These are phyloP conservation scores for Neurospora sublineolata DNA, from an alignment of 495 filamentous ascomycete genomes.

Conservation along the genomic window DNA sequence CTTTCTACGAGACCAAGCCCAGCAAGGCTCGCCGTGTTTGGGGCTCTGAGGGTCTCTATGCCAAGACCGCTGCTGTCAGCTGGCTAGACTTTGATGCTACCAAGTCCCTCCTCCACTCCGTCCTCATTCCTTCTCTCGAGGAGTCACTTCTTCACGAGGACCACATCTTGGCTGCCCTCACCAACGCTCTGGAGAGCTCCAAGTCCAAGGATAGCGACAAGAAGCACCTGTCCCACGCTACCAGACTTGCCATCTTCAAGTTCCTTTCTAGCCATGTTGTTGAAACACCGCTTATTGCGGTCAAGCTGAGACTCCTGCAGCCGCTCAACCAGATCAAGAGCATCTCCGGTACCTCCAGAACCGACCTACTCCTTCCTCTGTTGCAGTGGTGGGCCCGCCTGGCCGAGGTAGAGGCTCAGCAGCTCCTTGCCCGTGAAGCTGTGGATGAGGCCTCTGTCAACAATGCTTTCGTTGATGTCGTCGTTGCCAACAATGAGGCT, in stretches of 20 bases:
- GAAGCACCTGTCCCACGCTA: constrained; percentile 47
- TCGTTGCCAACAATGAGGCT: constrained; percentile 55
- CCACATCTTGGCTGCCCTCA: constrained; percentile 50
- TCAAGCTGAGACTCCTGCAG: constrained; percentile 59
- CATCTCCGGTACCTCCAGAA: constrained; percentile 51
- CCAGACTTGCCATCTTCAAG: constrained; percentile 53
- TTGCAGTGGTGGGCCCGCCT: constrained; percentile 53
- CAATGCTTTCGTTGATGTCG: constrained; percentile 43
- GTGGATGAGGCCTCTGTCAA: constrained; percentile 51
- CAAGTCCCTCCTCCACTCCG: constrained; percentile 47
- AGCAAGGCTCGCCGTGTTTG: constrained; percentile 12
- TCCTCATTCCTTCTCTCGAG: constrained; percentile 61
- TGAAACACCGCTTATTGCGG: constrained; percentile 49
- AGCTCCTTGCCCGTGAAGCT: constrained; percentile 38
- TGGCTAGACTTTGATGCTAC: constrained; percentile 50
- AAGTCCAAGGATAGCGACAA: constrained; percentile 34
- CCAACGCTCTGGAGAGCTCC: constrained; percentile 41
- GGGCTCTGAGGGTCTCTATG: constrained; percentile 36
- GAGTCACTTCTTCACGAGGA: constrained; percentile 68
- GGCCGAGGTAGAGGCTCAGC: constrained; percentile 23
- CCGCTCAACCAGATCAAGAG: constrained; percentile 61
- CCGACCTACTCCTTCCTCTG: constrained; percentile 56
- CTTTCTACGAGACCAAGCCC: constrained; percentile 11
- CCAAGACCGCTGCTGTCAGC: constrained; percentile 36
- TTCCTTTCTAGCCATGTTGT: constrained; percentile 66